Evolutionary conservation across 129 eudicot species (phyloP).

Genomic region (Pittosporum tobira): DNA sequence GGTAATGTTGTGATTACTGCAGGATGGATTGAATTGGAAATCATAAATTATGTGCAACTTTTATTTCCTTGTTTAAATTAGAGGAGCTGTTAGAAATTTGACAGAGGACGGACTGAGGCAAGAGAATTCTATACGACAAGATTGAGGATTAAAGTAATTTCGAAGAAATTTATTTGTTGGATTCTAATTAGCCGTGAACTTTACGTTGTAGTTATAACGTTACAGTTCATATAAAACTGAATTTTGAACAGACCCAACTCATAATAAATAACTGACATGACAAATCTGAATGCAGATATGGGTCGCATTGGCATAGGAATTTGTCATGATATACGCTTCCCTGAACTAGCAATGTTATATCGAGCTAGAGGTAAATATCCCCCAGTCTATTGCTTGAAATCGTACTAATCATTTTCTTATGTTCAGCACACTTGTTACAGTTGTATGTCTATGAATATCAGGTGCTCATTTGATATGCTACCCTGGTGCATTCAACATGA

Average conservation of each 20-base stretch:
- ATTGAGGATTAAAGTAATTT: too few species aligned
- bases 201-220: not conserved
- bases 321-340: conserved; percentile 31
- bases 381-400: too few species aligned
- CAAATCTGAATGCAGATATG: conserved; percentile 19
- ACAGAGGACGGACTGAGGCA: too few species aligned
- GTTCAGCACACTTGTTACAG: not conserved
- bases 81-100: too few species aligned
- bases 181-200: not conserved
- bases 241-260: not conserved
- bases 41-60: not conserved
- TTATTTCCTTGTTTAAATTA: too few species aligned
- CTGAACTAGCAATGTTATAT: conserved; percentile 26
- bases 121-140: too few species aligned
- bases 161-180: not conserved
- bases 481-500: conserved; percentile 43
- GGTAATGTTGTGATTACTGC: conserved; percentile 12
- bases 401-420: too few species aligned
- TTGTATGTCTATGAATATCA: not conserved
- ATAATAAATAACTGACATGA: not conserved
- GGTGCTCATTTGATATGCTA: conserved; percentile 31
- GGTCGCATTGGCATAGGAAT: conserved; percentile 39
- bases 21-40: too few species aligned
- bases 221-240: not conserved
- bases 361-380: too few species aligned